These are phyloP conservation scores for Setaria viridis DNA, from an alignment of 202 grass and related monocot species.

Conservation along the genomic window DNA sequence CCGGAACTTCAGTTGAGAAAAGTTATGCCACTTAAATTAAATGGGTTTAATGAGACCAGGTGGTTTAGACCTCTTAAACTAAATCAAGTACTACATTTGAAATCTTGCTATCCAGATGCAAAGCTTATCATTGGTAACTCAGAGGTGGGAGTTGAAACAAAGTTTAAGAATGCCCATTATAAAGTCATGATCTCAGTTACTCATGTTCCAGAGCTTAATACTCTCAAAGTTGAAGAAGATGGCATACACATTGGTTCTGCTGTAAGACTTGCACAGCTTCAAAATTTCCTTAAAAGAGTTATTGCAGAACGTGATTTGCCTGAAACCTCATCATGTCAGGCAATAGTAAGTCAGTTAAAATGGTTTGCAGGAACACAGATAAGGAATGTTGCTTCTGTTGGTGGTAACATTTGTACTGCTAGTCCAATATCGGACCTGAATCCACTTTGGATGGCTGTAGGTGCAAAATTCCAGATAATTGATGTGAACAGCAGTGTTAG, in stretches of 20 bases:
- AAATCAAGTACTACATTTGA: conserved; percentile 73
- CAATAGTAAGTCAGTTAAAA: conserved; percentile 89
- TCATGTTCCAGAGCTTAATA: conserved; percentile 86
- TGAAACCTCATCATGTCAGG: conserved; percentile 80
- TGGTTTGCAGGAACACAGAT: conserved; percentile 99
- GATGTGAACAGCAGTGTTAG: conserved; percentile 70
- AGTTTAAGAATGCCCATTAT: conserved; percentile 88
- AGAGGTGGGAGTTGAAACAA: conserved; percentile 94
- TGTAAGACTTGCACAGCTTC: conserved; percentile 77
- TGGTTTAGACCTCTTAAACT: conserved; percentile 94
- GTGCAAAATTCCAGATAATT: conserved; percentile 80
- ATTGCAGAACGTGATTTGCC: conserved; percentile 51
- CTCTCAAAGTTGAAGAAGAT: conserved; percentile 67
- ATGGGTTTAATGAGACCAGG: conserved; percentile 76
- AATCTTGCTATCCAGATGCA: conserved; percentile 75
- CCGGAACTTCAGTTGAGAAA: conserved; percentile 85
- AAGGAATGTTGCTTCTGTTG: conserved; percentile 95
- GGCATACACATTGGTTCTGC: conserved; percentile 90
- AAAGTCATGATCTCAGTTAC: conserved; percentile 76
- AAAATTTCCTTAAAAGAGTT: conserved; percentile 74
- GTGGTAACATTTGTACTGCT: conserved; percentile 98
- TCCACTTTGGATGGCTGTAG: conserved; percentile 92
- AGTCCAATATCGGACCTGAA: conserved; percentile 99
- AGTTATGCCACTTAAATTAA: conserved; percentile 63
- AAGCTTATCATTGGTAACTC: conserved; percentile 92